These are phyloP conservation scores for Sicyos edulis DNA, from an alignment of 306 rosid genomes.

Conservation along the genomic window DNA sequence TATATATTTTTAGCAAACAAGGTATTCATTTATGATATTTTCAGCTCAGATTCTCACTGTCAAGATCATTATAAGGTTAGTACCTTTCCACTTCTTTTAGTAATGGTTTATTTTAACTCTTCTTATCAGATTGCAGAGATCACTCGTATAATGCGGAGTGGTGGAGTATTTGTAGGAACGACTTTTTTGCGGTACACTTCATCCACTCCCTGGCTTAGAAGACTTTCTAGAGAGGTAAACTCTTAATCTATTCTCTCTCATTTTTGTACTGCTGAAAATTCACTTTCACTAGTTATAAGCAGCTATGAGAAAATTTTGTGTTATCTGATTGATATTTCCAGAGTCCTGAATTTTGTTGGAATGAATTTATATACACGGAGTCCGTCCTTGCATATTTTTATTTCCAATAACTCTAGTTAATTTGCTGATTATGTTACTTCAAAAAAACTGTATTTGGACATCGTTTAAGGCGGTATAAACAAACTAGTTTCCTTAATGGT, in stretches of 20 bases:
- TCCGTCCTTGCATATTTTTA: background rate
- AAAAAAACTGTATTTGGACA: background rate
- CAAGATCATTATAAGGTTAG: background rate
- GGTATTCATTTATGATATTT: background rate
- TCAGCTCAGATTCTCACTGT: background rate
- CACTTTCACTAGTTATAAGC: background rate
- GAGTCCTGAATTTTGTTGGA: background rate
- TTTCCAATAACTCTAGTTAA: background rate
- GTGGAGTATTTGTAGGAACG: slow-evolving; percentile 84
- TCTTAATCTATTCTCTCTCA: background rate
- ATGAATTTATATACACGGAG: background rate
- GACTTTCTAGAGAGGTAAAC: slow-evolving; percentile 55
- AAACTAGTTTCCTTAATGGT: background rate
- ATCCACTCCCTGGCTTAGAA: slow-evolving; percentile 49
- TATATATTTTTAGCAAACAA: background rate
- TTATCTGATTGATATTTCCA: background rate
- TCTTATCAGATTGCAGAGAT: slow-evolving; percentile 62
- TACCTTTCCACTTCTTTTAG: slow-evolving; percentile 18
- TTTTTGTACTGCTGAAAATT: background rate
- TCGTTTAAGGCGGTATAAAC: background rate
- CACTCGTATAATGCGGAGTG: slow-evolving; percentile 64
- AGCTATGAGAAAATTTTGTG: background rate
- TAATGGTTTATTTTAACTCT: slow-evolving; percentile 16
- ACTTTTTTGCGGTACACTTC: slow-evolving; percentile 70
- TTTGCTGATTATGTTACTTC: background rate